Evolutionary conservation across 306 rosid species (phyloP).

Genomic region (Cucumis cinereus): DNA sequence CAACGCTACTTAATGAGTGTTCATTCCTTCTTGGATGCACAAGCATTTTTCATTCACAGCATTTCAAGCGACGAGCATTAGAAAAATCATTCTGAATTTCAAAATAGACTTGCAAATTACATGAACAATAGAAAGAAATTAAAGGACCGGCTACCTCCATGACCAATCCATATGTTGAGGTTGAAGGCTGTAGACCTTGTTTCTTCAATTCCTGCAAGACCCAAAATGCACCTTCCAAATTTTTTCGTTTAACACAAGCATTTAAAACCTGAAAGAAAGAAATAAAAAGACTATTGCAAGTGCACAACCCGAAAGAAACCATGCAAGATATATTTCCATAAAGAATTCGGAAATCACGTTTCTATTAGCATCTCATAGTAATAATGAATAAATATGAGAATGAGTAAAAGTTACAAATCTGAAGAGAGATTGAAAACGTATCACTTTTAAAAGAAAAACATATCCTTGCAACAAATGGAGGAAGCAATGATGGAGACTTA

Average conservation of each 20-base stretch:
- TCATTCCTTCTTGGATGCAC: not conserved
- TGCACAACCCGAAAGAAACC: not conserved
- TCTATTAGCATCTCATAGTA: not conserved
- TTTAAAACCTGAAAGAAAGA: conserved; percentile 58
- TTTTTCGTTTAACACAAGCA: conserved; percentile 65
- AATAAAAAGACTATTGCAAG: not conserved
- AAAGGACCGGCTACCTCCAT: conserved; percentile 62
- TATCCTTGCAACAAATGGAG: not conserved
- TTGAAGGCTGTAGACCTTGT: conserved; percentile 36
- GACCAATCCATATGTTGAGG: conserved; percentile 74
- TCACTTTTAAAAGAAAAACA: not conserved
- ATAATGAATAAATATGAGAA: not conserved
- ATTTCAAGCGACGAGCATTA: not conserved
- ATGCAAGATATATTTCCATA: not conserved
- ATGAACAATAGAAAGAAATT: conserved; percentile 11
- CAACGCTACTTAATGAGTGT: not conserved
- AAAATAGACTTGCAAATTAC: not conserved
- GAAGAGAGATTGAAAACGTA: not conserved
- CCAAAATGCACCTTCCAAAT: conserved; percentile 99
- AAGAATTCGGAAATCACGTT: not conserved
- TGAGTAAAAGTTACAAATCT: not conserved
- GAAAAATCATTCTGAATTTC: not conserved
- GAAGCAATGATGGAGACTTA: not conserved
- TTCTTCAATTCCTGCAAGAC: conserved; percentile 78
- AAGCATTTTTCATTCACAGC: not conserved